phyloP scores from a whole-genome alignment of 768 basidiomycete genomes.

The Paxillus ammoniavirescens region DNA sequence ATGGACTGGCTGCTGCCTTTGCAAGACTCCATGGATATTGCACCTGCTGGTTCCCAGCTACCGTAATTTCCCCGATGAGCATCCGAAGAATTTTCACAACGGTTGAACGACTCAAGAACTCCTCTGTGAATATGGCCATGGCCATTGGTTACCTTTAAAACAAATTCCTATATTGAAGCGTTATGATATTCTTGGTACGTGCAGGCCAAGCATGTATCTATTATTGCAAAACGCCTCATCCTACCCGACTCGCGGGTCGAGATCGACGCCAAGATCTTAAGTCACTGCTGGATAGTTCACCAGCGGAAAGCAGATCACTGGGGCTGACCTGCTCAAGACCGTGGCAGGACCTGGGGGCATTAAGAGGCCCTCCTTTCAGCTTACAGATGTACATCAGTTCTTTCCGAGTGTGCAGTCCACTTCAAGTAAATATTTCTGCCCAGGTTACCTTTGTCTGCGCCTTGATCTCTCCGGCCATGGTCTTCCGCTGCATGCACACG shows the following conservation, averaged over 20 bases:
- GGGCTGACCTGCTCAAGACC: slow-evolving; percentile 83
- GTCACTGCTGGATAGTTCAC: slow-evolving; percentile 90
- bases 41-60: slow-evolving; percentile 18
- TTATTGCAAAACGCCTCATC: slow-evolving; percentile 68
- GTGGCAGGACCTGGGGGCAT: slow-evolving; percentile 83
- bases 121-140: slow-evolving; percentile 73
- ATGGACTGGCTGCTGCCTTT: slow-evolving; percentile 48
- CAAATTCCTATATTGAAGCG: slow-evolving; percentile 70
- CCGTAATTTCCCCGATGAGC: slow-evolving; percentile 31
- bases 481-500: no score
- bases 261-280: slow-evolving; percentile 82
- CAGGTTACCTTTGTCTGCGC: no score
- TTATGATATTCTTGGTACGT: slow-evolving; percentile 83
- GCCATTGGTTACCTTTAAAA: slow-evolving; percentile 65
- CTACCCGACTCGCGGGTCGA: slow-evolving; percentile 90
- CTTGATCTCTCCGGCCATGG: no score
- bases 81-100: slow-evolving; percentile 55
- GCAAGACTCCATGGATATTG: slow-evolving; percentile 38
- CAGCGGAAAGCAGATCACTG: slow-evolving; percentile 69
- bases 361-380: slow-evolving; percentile 24
- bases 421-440: neutral
- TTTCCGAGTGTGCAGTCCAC: no score
- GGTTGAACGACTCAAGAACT: slow-evolving; percentile 53
- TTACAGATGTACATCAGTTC: no score
- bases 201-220: neutral